Conservation (phyloP, 768 basidiomycete genomes). For the Pleurotus cornucopiae region DNA sequence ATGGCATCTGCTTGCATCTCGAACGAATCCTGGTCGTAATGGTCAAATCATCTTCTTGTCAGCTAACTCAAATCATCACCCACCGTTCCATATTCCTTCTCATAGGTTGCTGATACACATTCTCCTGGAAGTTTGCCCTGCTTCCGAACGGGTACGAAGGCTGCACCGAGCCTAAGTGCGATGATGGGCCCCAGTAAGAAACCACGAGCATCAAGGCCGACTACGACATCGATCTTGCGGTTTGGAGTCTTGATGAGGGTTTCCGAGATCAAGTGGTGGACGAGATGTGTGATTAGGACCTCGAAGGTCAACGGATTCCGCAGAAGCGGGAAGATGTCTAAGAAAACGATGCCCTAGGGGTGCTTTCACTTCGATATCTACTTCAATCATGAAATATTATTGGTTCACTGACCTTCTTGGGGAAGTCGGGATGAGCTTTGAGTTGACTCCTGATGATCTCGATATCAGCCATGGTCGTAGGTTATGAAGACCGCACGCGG, state of each 20-base stretch:
- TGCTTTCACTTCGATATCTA: neutral
- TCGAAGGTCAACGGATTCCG: slow-evolving; percentile 85
- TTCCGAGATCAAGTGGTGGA: slow-evolving; percentile 79
- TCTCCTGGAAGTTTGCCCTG: slow-evolving; percentile 90
- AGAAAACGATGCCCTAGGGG: slow-evolving; percentile 79
- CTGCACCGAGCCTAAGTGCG: slow-evolving; percentile 85
- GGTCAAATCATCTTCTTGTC: neutral
- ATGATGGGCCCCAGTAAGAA: slow-evolving; percentile 94
- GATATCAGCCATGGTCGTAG: slow-evolving; percentile 64
- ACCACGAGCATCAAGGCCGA: slow-evolving; percentile 93
- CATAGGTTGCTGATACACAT: slow-evolving; percentile 69
- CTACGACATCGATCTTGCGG: slow-evolving; percentile 84
- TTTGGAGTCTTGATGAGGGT: slow-evolving; percentile 58
- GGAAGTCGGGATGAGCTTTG: slow-evolving; percentile 70
- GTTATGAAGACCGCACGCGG: neutral
- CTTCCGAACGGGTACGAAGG: slow-evolving; percentile 96
- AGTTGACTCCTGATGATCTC: slow-evolving; percentile 63
- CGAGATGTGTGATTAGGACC: slow-evolving; percentile 83
- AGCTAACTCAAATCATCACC: slow-evolving; percentile 20
- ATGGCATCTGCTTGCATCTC: slow-evolving; percentile 93
- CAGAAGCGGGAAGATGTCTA: slow-evolving; percentile 94
- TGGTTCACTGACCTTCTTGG: slow-evolving; percentile 66
- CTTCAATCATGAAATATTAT: too few relatives aligned
- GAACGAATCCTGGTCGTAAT: slow-evolving; percentile 71
- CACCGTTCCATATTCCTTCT: slow-evolving; percentile 92